Conservation (phyloP, 2,329 filamentous ascomycete genomes). For the Aspergillus sp. region DNA sequence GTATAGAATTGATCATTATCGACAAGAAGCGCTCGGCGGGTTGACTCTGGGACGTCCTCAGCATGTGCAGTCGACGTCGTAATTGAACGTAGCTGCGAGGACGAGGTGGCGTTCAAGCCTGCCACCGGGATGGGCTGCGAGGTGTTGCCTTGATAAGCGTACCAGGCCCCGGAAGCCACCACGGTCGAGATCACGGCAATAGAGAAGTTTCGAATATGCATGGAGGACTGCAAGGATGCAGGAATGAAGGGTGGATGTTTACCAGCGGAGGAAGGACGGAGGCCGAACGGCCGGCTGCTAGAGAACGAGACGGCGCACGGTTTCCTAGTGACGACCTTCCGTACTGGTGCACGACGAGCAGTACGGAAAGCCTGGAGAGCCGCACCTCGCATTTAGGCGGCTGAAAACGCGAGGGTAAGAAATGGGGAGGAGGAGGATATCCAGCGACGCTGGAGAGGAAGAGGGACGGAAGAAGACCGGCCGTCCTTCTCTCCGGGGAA, state of each 20-base stretch:
- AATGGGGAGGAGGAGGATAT: background rate
- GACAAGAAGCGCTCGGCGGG: conserved; percentile 72
- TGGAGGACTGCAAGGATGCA: conserved; percentile 43
- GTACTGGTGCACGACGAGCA: conserved; percentile 46
- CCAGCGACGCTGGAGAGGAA: conserved; percentile 11
- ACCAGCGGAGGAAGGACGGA: conserved; percentile 35
- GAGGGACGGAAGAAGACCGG: background rate
- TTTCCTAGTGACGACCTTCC: conserved; percentile 41
- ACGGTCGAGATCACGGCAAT: conserved; percentile 48
- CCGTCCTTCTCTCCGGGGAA: background rate
- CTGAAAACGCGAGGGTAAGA: conserved; percentile 1
- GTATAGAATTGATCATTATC: conserved; percentile 89
- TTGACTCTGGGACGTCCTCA: conserved; percentile 53
- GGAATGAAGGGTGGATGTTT: conserved; percentile 36
- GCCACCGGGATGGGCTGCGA: conserved; percentile 25
- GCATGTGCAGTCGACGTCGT: conserved; percentile 30
- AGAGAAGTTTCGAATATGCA: conserved; percentile 51
- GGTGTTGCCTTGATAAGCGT: conserved; percentile 45
- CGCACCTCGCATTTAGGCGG: conserved; percentile 49
- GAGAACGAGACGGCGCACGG: conserved; percentile 36
- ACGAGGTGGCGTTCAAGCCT: conserved; percentile 22
- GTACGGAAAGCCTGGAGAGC: conserved; percentile 48
- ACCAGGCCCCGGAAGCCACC: conserved; percentile 51
- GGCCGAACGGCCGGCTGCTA: conserved; percentile 37
- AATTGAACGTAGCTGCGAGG: conserved; percentile 26